A percentile compares a stretch with the other conserved stretches of the same genome.
Conservation (phyloP, 768 basidiomycete genomes). For the Tephrocybe sp. region DNA sequence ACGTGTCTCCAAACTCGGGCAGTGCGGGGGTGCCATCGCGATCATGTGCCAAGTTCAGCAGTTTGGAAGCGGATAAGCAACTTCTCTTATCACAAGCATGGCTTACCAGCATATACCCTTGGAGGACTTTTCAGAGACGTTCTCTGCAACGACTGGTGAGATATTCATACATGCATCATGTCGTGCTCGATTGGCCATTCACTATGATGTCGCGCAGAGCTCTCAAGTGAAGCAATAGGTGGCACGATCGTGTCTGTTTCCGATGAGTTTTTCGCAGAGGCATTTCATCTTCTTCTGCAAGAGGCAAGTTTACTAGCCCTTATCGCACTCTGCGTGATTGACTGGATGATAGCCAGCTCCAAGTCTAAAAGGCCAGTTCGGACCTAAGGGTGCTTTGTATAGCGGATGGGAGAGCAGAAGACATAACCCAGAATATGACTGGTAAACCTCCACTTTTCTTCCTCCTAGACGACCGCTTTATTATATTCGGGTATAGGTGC, state of each 20-base stretch:
- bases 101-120: constrained; percentile 41
- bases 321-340: not conserved
- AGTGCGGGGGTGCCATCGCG: not conserved
- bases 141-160: constrained; percentile 51
- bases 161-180: not conserved
- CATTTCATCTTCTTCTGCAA: constrained; percentile 76
- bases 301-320: constrained; percentile 49
- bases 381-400: constrained; percentile 90
- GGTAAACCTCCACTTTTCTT: constrained; percentile 42
- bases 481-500: constrained; percentile 50
- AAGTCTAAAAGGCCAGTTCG: constrained; percentile 94
- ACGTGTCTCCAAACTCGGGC: too few relatives aligned
- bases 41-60: not conserved
- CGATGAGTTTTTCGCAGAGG: constrained; percentile 96
- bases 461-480: not conserved
- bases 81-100: constrained; percentile 30
- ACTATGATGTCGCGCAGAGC: constrained; percentile 54
- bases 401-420: constrained; percentile 93
- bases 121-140: constrained; percentile 44
- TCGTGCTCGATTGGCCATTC: not conserved
- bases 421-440: constrained; percentile 87
- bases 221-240: constrained; percentile 84
- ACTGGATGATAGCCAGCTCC: constrained; percentile 62
- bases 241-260: constrained; percentile 73
- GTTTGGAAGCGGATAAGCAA: too few relatives aligned